These are phyloP conservation scores for Tuber umbilicatum DNA, from an alignment of 495 filamentous ascomycete species.

Conservation along the genomic window DNA sequence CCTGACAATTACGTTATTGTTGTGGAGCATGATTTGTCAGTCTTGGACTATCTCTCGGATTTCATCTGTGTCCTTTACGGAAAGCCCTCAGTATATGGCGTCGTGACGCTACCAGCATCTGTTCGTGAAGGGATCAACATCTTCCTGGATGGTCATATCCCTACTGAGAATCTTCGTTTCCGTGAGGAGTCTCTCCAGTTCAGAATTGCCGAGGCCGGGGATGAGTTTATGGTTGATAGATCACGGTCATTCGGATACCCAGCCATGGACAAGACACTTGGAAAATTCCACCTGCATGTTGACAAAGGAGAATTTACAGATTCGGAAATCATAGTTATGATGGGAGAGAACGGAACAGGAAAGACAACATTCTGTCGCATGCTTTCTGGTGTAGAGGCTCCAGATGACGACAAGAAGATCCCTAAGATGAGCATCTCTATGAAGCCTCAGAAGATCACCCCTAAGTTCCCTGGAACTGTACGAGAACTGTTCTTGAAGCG, in stretches of 20 bases:
- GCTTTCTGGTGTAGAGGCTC: constrained; percentile 86
- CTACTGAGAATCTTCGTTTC: constrained; percentile 97
- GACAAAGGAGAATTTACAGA: constrained; percentile 86
- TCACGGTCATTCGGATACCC: constrained; percentile 80
- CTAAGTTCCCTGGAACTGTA: constrained; percentile 94
- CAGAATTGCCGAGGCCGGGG: constrained; percentile 84
- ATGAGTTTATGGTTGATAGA: constrained; percentile 83
- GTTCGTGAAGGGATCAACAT: constrained; percentile 99
- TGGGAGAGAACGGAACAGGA: constrained; percentile 95
- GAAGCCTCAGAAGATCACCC: constrained; percentile 99
- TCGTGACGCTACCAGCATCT: constrained; percentile 91
- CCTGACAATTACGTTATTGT: constrained; percentile 94
- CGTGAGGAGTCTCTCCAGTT: constrained; percentile 94
- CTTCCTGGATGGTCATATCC: constrained; percentile 95
- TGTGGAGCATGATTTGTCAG: constrained; percentile 97
- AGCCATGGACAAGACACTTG: constrained; percentile 86
- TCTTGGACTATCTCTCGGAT: constrained; percentile 96
- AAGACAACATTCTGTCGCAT: constrained; percentile 98
- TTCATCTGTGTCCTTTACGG: constrained; percentile 97
- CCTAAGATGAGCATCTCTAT: constrained; percentile 95
- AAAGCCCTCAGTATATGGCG: constrained; percentile 89
- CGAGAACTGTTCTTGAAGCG: constrained; percentile 93
- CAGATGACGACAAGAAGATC: constrained; percentile 66
- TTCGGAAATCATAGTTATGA: constrained; percentile 98
- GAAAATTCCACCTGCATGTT: constrained; percentile 75